These are phyloP conservation scores for Lindgomyces ingoldianus DNA, from an alignment of 495 filamentous ascomycete species.

Conservation along the genomic window DNA sequence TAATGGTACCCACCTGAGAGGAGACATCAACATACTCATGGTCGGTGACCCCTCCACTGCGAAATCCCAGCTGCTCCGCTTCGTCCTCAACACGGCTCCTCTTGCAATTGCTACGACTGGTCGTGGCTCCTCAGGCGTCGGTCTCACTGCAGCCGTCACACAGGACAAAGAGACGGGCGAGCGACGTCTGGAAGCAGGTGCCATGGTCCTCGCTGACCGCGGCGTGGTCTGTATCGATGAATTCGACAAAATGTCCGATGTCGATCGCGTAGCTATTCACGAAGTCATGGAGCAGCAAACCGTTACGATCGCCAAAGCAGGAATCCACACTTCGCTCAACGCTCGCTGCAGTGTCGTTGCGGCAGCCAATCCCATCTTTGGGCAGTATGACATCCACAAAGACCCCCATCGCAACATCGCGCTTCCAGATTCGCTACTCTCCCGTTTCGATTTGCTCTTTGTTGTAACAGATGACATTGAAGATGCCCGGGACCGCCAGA, in stretches of 20 bases:
- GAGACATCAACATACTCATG: slow-evolving; percentile 99
- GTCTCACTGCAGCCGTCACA: slow-evolving; percentile 96
- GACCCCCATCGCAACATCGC: slow-evolving; percentile 99
- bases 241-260: slow-evolving; percentile 99
- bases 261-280: slow-evolving; percentile 97
- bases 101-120: slow-evolving; percentile 97
- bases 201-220: slow-evolving; percentile 96
- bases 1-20: slow-evolving; percentile 95
- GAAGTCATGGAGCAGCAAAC: slow-evolving; percentile 99
- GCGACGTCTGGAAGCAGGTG: slow-evolving; percentile 90
- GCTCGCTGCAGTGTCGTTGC: slow-evolving; percentile 96
- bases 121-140: slow-evolving; percentile 94
- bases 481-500: slow-evolving; percentile 80
- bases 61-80: slow-evolving; percentile 95
- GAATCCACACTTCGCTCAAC: slow-evolving; percentile 97
- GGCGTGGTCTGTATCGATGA: slow-evolving; percentile 99
- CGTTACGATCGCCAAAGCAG: slow-evolving; percentile 97
- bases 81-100: slow-evolving; percentile 96
- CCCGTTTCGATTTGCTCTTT: slow-evolving; percentile 98
- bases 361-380: slow-evolving; percentile 96
- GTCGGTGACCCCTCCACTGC: slow-evolving; percentile 98
- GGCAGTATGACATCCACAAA: slow-evolving; percentile 97
- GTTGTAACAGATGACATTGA: slow-evolving; percentile 98
- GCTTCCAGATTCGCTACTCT: slow-evolving; percentile 92
- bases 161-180: slow-evolving; percentile 97